These are phyloP conservation scores for Eucalyptus brandiana DNA, from an alignment of 345 rosid species.

Conservation along the genomic window DNA sequence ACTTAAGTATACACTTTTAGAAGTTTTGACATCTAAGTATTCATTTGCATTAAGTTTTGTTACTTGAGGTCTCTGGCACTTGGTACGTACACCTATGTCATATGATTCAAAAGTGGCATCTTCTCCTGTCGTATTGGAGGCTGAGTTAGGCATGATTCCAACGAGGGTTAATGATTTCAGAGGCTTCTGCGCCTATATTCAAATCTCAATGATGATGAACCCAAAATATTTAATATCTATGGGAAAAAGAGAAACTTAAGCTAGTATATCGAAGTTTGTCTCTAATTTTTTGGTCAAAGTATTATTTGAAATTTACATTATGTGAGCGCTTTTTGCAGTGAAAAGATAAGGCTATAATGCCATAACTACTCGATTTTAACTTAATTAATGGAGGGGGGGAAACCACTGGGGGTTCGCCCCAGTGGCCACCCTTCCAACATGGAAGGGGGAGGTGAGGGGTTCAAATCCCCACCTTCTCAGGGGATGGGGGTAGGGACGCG, in stretches of 20 bases:
- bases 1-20: no score
- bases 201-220: background rate
- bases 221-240: background rate
- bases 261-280: background rate
- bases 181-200: background rate
- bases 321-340: background rate
- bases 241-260: background rate
- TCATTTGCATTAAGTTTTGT: fast-evolving
- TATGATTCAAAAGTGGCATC: background rate
- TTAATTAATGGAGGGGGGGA: background rate
- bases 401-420: no score
- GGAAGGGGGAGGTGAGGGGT: no score
- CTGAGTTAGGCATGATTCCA: background rate
- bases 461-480: no score
- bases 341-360: background rate
- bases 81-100: background rate
- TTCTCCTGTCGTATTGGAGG: background rate
- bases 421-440: no score
- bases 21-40: no score
- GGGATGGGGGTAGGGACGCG: no score
- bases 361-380: background rate
- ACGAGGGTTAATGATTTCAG: background rate
- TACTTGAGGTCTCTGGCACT: no score
- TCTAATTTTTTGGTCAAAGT: no score
- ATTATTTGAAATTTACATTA: background rate